Percentiles rank a stretch among this genome's conserved stretches.
phyloP scores from a whole-genome alignment of 371 early-diverging fungal species.

The Gilbertella persicaria region DNA sequence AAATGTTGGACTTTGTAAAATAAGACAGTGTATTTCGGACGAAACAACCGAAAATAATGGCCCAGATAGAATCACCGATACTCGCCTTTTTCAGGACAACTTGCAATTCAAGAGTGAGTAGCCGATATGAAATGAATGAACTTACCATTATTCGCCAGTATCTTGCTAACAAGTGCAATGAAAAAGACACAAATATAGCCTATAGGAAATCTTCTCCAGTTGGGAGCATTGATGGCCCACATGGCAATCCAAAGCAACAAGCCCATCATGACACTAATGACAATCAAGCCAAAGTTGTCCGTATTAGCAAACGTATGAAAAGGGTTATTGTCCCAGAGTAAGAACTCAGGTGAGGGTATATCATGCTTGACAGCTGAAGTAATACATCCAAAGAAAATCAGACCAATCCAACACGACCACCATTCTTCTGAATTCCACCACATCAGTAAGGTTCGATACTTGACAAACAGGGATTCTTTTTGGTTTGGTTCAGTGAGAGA shows the following conservation, averaged over 20 bases:
- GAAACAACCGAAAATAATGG: conserved; percentile 57
- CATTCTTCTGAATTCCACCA: conserved; percentile 71
- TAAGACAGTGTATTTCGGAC: conserved; percentile 48
- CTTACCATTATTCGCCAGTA: conserved; percentile 59
- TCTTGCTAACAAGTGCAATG: conserved; percentile 55
- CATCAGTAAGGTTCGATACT: conserved; percentile 18
- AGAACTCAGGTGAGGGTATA: conserved; percentile 53
- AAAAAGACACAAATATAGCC: conserved; percentile 54
- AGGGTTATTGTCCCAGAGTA: conserved; percentile 53
- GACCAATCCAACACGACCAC: conserved; percentile 68
- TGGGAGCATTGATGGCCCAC: conserved; percentile 39
- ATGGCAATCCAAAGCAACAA: conserved; percentile 50
- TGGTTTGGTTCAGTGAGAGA: background rate
- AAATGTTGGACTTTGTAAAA: conserved; percentile 34
- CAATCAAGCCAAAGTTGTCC: conserved; percentile 51
- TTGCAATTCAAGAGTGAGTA: conserved; percentile 4
- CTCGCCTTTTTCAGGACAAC: conserved; percentile 47
- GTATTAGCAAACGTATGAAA: conserved; percentile 49
- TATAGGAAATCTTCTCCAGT: conserved; percentile 44
- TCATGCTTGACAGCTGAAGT: conserved; percentile 46
- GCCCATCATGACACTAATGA: conserved; percentile 55
- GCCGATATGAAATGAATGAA: background rate
- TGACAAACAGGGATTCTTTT: background rate
- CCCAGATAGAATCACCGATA: conserved; percentile 66
- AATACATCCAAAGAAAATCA: conserved; percentile 59